phyloP scores from a whole-genome alignment of 1,284 basidiomycete genomes.

The Cutaneotrichosporon arboriforme region DNA sequence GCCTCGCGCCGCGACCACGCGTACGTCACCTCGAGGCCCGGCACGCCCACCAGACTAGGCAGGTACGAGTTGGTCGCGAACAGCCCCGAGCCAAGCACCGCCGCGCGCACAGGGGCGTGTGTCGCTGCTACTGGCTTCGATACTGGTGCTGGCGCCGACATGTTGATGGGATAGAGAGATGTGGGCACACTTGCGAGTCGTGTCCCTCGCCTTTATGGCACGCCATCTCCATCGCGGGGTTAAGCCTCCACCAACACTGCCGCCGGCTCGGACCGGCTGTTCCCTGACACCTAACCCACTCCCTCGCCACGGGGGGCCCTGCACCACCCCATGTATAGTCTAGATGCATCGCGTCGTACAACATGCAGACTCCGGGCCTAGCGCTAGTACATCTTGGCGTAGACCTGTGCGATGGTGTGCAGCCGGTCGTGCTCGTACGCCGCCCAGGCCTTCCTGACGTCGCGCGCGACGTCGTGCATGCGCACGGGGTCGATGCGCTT shows the following conservation, averaged over 20 bases:
- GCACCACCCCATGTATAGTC: too few relatives aligned
- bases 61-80: conserved; percentile 57
- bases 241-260: not conserved
- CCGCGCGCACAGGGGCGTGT: conserved; percentile 18
- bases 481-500: conserved; percentile 63
- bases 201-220: too few relatives aligned
- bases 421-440: conserved; percentile 57
- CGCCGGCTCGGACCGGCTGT: not conserved
- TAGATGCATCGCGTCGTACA: not conserved
- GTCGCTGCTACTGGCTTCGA: not conserved
- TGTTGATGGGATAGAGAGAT: not conserved
- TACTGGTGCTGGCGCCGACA: not conserved
- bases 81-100: conserved; percentile 41
- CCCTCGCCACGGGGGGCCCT: too few relatives aligned
- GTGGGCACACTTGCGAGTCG: not conserved
- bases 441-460: conserved; percentile 59
- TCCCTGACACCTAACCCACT: too few relatives aligned
- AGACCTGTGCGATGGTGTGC: conserved; percentile 48
- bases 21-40: conserved; percentile 56
- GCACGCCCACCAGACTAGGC: conserved; percentile 59
- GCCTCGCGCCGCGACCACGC: conserved; percentile 72
- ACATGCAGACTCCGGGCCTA: not conserved
- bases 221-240: too few relatives aligned
- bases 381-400: conserved; percentile 13
- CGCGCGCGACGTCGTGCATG: conserved; percentile 55